phyloP scores from a whole-genome alignment of 352 stramenopile species.

The Pythium volutum region DNA sequence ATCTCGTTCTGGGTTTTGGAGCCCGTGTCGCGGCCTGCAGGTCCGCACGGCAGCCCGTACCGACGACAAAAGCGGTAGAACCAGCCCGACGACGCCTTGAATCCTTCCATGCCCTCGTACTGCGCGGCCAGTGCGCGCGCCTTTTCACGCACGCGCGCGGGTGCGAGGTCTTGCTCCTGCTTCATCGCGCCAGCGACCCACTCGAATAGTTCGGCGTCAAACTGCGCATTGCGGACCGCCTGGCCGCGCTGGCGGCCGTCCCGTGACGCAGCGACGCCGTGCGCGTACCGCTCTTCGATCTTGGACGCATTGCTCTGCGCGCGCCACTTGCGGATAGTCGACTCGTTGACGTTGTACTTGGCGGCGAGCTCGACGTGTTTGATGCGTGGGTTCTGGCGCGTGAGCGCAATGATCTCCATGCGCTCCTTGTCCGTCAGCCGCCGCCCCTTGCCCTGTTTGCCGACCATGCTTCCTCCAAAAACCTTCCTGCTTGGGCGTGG shows the following conservation, averaged over 20 bases:
- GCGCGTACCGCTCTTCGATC: constrained; percentile 39
- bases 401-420: constrained; percentile 59
- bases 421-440: constrained; percentile 60
- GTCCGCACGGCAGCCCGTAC: constrained; percentile 31
- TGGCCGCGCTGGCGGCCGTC: constrained; percentile 38
- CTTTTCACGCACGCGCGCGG: constrained; percentile 33
- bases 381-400: constrained; percentile 40
- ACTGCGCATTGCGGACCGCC: constrained; percentile 35
- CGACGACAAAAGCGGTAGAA: constrained; percentile 52
- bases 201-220: constrained; percentile 39
- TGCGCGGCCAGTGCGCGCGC: constrained; percentile 29
- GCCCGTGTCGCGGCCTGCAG: constrained; percentile 1
- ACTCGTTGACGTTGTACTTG: constrained; percentile 52
- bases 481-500: constrained; percentile 14
- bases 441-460: constrained; percentile 39
- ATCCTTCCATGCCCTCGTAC: constrained; percentile 38
- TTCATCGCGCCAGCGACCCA: constrained; percentile 31
- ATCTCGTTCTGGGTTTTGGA: constrained; percentile 5
- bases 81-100: constrained; percentile 56
- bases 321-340: constrained; percentile 61
- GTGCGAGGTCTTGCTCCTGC: constrained; percentile 25
- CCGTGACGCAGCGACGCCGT: constrained; percentile 30
- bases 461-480: constrained; percentile 26
- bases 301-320: constrained; percentile 32
- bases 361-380: constrained; percentile 47